Base-by-base conservation (phyloP, 768 basidiomycete genomes). In the Trametes punicea region DNA sequence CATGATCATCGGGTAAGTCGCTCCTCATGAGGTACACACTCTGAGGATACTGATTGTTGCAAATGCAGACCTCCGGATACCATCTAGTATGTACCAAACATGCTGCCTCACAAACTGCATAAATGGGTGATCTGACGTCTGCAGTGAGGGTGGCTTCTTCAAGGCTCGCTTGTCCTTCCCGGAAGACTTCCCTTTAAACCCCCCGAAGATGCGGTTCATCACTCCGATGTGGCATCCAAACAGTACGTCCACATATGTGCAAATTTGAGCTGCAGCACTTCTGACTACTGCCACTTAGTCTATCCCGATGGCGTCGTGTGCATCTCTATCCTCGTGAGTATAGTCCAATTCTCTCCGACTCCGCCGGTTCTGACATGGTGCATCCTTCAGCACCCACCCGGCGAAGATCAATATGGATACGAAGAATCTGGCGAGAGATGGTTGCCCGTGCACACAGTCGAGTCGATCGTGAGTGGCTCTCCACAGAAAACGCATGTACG, bases 171-270 rank as follows among this genome's bases (percentile, higher is more conserved):
- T 98, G 55, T 79, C 85, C 5, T 98, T 99, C 72, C 96, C 95
- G 7, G 76, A 81, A 25, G 93, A 98, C 71, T 98, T 85, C 69
- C 96, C 96, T 25, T 73, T 96, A 50, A 77, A 85, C 45, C 95
- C 95, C 7, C 96, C 97, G 33, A 95, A 93, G 83, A 91, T 98
- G 91, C 85, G 82, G 20, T 99, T 99, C 67, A 82, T 90, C 63
- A 98, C 97, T 2, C 87, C 86, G 31, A 90, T 99, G 82, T 93
- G 95, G 85, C 97, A 99, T 74, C 97, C 97, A 1, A 99, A 98
- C 71, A 95, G 96, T 95, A 53, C 64, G 87, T 74, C 16, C 27
- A 41, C 51, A 9, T 30, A 50, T 26, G 26, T 21, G 25, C 11
- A 21, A 4, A 23, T 1, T 27, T 30, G 13, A 6, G 47, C 11